Evolutionary conservation across 441 rosid genomes (phyloP).

Genomic region (Gossypium davidsonii): DNA sequence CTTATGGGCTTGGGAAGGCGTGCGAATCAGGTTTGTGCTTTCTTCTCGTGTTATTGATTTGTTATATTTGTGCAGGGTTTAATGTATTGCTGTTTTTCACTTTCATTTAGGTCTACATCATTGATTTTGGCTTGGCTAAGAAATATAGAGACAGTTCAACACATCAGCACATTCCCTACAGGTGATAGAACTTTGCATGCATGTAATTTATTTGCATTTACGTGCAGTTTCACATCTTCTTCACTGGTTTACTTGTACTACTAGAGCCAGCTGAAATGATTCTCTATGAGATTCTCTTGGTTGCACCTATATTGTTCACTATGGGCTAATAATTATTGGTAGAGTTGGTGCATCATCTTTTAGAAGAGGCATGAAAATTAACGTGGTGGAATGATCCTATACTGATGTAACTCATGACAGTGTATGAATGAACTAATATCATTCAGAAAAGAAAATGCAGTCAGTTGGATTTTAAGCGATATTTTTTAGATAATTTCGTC

Average conservation of each 20-base stretch:
- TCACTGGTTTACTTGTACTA: neutral
- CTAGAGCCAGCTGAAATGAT: neutral
- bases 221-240: neutral
- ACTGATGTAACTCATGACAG: neutral
- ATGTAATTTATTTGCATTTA: neutral
- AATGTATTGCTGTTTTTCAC: neutral
- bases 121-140: constrained; percentile 98
- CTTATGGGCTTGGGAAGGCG: constrained; percentile 99
- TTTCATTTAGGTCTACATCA: constrained; percentile 63
- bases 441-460: neutral
- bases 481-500: neutral
- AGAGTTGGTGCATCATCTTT: neutral
- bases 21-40: constrained; percentile 70
- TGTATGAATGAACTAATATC: neutral
- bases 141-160: constrained; percentile 87
- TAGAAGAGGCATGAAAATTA: neutral
- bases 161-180: constrained; percentile 95
- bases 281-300: neutral
- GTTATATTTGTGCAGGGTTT: neutral
- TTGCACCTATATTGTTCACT: neutral
- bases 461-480: neutral
- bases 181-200: constrained; percentile 33
- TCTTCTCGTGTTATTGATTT: neutral
- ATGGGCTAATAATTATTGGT: neutral
- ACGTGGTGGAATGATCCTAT: neutral